phyloP scores from a whole-genome alignment of 1,284 basidiomycete genomes.

The Boletus nobilissimus region DNA sequence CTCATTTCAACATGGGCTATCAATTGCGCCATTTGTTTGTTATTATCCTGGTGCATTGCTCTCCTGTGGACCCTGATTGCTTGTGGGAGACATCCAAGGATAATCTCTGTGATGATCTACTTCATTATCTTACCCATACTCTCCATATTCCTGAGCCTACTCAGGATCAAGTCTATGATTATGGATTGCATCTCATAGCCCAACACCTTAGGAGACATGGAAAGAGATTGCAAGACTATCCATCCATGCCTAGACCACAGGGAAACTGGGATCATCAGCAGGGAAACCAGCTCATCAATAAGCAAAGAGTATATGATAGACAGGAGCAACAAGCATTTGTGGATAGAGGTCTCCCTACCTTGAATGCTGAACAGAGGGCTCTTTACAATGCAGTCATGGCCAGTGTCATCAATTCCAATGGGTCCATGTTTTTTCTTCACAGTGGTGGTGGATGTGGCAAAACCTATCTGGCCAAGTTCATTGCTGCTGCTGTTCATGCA shows the following conservation, averaged over 20 bases:
- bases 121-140: constrained; percentile 20
- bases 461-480: constrained; percentile 57
- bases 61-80: constrained; percentile 36
- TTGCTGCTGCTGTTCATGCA: constrained; percentile 48
- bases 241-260: constrained; percentile 45
- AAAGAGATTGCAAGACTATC: constrained; percentile 40
- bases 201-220: constrained; percentile 43
- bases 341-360: constrained; percentile 4
- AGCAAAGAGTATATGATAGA: constrained; percentile 51
- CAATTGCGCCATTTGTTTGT: constrained; percentile 48
- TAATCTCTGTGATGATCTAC: constrained; percentile 48
- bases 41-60: constrained; percentile 44
- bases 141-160: constrained; percentile 35
- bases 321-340: constrained; percentile 29
- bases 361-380: constrained; percentile 20
- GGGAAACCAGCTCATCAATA: constrained; percentile 51
- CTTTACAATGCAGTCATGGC: constrained; percentile 28
- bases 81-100: constrained; percentile 44
- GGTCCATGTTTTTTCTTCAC: constrained; percentile 53
- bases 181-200: constrained; percentile 51
- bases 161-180: constrained; percentile 51
- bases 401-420: constrained; percentile 16
- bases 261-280: constrained; percentile 42
- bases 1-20: constrained; percentile 42
- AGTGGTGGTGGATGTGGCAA: constrained; percentile 62